Base-by-base conservation (phyloP, 1,284 basidiomycete species). In the Tilletia walkeri region DNA sequence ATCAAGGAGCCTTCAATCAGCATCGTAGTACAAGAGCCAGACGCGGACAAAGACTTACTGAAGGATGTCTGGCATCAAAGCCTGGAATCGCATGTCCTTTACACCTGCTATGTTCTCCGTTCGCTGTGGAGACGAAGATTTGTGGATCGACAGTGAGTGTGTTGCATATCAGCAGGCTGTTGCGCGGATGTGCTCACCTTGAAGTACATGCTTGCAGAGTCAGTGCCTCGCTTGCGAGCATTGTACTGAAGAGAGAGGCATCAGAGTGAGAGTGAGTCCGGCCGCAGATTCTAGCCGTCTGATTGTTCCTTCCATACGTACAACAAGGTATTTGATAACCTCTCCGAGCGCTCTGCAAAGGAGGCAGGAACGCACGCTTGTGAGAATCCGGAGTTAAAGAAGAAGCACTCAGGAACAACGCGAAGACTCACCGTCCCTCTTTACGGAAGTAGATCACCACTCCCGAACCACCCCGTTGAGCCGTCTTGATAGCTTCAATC, bases 401-500 rank as follows among this genome's bases (percentile, higher is more conserved):
- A 30, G 24, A 30, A 30, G 24, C 24, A 30, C 24, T 30, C 24
- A 30, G 24, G 24, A 30, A 30, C 24, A 30, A 30, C 24, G 24
- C 24, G 24, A 30, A n/a, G 34, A 39, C 59, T 38, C 59, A 63
- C 59, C 59, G 88, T 6, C 93, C 93, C 84, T 95, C 94, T 84
- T 96, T 95, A 74, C 93, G 88, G 88, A 96, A 95, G 85, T 98
- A 98, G 34, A 95, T 90, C 34, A 96, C 90, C 48, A 94, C 88
- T 36, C 95, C 95, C 20, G 95, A 93, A 30, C 95, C 95, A 2
- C 92, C 93, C 4, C 90, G 87, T 82, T 98, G 95, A 1, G 91
- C 91, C 61, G 87, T 88, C 68, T 91, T 90, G 80, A 96, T 90
- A 72, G 92, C 94, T 82, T 98, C 95, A 82, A 93, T 90, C 75